phyloP scores from a whole-genome alignment of 106 monocot species.

The Dendrobium nobile region DNA sequence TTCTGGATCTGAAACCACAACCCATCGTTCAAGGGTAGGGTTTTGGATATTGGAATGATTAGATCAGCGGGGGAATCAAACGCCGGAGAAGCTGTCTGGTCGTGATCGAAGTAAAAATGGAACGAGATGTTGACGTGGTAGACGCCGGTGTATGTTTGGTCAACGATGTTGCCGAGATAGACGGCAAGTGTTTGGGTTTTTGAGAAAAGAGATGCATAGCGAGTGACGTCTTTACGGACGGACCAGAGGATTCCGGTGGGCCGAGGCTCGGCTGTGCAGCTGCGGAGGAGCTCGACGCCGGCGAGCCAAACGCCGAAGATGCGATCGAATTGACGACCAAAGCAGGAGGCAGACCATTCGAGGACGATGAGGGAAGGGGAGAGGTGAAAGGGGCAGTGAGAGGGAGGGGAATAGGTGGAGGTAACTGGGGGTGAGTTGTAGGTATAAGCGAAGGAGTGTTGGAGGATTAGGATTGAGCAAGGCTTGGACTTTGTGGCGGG shows the following conservation, averaged over 20 bases:
- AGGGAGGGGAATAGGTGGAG: constrained; percentile 36
- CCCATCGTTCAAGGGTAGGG: constrained; percentile 55
- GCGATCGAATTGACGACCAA: constrained; percentile 63
- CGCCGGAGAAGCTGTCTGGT: neutral
- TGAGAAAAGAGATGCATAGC: constrained; percentile 38
- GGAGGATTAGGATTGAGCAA: constrained; percentile 42
- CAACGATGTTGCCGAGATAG: constrained; percentile 40
- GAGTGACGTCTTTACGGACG: constrained; percentile 54
- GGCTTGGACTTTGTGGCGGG: constrained; percentile 3
- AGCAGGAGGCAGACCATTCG: constrained; percentile 51
- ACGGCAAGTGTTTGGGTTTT: constrained; percentile 37
- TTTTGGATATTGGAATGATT: constrained; percentile 64
- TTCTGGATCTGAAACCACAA: constrained; percentile 63
- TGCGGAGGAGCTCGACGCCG: constrained; percentile 54
- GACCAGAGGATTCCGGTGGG: constrained; percentile 46
- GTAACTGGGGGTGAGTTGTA: constrained; percentile 48
- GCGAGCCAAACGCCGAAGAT: constrained; percentile 57
- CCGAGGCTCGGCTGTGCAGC: constrained; percentile 60
- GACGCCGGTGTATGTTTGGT: constrained; percentile 20
- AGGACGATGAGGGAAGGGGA: constrained; percentile 43
- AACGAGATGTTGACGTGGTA: constrained; percentile 23
- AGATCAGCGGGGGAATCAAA: constrained; percentile 56
- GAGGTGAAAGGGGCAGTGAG: constrained; percentile 1
- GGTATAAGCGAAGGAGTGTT: constrained; percentile 62
- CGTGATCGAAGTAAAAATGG: constrained; percentile 13